phyloP scores from a whole-genome alignment of 495 filamentous ascomycete genomes.

The Aspergillus incahuasiensis region DNA sequence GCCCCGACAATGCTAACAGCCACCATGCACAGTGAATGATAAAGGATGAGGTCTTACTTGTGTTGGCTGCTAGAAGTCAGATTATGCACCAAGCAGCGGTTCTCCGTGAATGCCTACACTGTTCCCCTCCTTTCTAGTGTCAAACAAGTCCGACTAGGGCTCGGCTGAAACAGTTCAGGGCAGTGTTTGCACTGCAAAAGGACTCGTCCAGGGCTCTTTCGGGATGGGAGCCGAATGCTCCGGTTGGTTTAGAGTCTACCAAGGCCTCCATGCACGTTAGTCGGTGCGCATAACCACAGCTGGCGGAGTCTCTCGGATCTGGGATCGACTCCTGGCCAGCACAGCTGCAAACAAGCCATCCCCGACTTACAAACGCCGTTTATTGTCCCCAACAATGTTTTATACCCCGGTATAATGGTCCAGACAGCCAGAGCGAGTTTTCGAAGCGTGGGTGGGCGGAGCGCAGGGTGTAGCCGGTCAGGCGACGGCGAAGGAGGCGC shows the following conservation, averaged over 20 bases:
- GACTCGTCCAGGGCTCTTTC: not conserved
- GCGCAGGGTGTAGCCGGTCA: conserved; percentile 16
- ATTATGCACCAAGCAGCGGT: not conserved
- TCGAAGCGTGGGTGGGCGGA: not conserved
- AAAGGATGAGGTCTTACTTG: not conserved
- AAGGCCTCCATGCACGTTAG: not conserved
- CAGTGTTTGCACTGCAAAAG: not conserved
- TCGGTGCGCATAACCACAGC: conserved; percentile 1
- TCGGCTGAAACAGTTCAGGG: not conserved
- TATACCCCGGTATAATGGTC: not conserved
- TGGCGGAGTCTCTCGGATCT: conserved; percentile 2
- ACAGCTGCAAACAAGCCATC: not conserved
- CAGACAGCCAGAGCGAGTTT: not conserved
- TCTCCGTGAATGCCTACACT: not conserved
- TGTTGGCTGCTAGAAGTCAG: not conserved
- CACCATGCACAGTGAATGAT: not conserved
- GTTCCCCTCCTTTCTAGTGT: not conserved
- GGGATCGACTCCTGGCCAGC: conserved; percentile 13
- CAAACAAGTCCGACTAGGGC: not conserved
- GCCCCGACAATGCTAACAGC: not conserved
- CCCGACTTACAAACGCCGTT: not conserved
- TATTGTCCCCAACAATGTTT: not conserved
- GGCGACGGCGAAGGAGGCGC: conserved; percentile 19
- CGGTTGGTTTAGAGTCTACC: not conserved
- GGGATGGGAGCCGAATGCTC: not conserved